These are phyloP conservation scores for Blastobotrys chiropterorum DNA, from an alignment of 805 yeast genomes.

Conservation along the genomic window DNA sequence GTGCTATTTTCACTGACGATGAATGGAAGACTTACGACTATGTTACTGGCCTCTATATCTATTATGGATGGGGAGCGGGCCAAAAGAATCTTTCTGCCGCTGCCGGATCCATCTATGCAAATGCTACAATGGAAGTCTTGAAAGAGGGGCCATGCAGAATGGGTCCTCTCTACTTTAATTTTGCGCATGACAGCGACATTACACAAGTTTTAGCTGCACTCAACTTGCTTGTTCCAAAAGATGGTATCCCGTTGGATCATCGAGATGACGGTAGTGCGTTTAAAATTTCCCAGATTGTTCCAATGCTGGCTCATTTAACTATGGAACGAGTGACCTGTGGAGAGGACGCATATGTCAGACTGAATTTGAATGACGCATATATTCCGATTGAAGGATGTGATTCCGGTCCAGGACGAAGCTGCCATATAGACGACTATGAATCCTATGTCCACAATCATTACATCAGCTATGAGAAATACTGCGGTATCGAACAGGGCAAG, in stretches of 20 bases:
- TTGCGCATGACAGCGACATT: conserved; percentile 6
- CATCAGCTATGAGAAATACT: conserved; percentile 11
- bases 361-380: conserved; percentile 48
- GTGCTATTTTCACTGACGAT: conserved; percentile 41
- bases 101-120: conserved; percentile 41
- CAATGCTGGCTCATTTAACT: conserved; percentile 26
- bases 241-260: conserved; percentile 31
- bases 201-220: neutral
- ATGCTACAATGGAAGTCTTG: conserved; percentile 42
- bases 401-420: conserved; percentile 49
- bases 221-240: neutral
- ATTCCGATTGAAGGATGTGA: conserved; percentile 44
- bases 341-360: conserved; percentile 39
- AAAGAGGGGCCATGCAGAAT: conserved; percentile 31
- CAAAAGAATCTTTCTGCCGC: conserved; percentile 31
- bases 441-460: conserved; percentile 6
- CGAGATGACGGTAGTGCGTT: conserved; percentile 39
- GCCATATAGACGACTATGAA: conserved; percentile 34
- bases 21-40: conserved; percentile 43
- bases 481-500: conserved; percentile 1
- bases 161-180: neutral
- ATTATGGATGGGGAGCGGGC: conserved; percentile 48
- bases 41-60: conserved; percentile 36
- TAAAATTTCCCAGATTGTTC: conserved; percentile 16
- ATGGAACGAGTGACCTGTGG: conserved; percentile 26